These are phyloP conservation scores for Starmerella geochares DNA, from an alignment of 805 yeast species.

Conservation along the genomic window DNA sequence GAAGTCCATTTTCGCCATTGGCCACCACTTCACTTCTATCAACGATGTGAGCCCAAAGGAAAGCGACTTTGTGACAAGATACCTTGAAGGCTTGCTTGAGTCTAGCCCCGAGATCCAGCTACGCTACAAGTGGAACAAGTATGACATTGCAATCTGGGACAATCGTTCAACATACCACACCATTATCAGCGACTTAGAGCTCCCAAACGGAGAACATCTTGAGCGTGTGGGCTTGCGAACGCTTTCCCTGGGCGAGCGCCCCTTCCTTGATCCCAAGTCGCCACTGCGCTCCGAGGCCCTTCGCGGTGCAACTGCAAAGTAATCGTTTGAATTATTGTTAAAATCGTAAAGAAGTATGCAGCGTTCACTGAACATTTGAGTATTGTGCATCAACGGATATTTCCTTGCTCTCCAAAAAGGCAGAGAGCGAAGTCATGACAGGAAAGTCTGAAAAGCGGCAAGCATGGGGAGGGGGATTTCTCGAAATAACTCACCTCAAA, in stretches of 20 bases:
- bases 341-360: too few relatives aligned
- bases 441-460: too few relatives aligned
- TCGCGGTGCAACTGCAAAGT: background rate
- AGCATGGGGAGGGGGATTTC: too few relatives aligned
- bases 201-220: slow-evolving; percentile 5
- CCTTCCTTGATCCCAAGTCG: slow-evolving; percentile 38
- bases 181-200: slow-evolving; percentile 38
- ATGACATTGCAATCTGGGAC: slow-evolving; percentile 45
- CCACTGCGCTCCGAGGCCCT: slow-evolving; percentile 1
- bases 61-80: slow-evolving; percentile 47
- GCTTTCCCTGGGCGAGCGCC: slow-evolving; percentile 45
- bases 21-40: slow-evolving; percentile 45
- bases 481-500: too few relatives aligned
- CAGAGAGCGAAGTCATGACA: too few relatives aligned
- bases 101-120: slow-evolving; percentile 35
- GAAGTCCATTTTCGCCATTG: slow-evolving; percentile 43
- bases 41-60: slow-evolving; percentile 66
- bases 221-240: slow-evolving; percentile 41
- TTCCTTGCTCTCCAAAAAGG: too few relatives aligned
- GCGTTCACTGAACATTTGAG: too few relatives aligned
- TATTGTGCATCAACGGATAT: too few relatives aligned
- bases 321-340: too few relatives aligned
- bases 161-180: slow-evolving; percentile 43
- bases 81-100: slow-evolving; percentile 37
- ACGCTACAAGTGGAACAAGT: slow-evolving; percentile 40